phyloP scores from a whole-genome alignment of 768 basidiomycete genomes.

The Termitomyces sp. region DNA sequence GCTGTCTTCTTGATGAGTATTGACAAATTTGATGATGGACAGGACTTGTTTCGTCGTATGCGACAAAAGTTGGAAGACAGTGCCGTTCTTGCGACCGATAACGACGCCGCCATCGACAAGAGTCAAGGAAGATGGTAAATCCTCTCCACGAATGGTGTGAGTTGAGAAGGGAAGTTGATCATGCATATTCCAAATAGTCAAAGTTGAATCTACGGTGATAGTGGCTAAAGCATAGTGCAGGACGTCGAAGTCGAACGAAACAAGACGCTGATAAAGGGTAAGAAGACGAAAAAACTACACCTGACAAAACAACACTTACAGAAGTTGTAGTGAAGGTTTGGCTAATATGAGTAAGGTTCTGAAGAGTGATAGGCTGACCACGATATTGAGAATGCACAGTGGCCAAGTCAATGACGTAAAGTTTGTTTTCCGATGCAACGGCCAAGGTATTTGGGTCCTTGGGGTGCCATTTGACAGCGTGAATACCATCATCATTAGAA shows the following conservation, averaged over 20 bases:
- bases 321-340: constrained; percentile 66
- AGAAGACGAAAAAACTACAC: not conserved
- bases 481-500: constrained; percentile 51
- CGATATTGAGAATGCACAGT: constrained; percentile 50
- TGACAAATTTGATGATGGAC: constrained; percentile 77
- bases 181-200: constrained; percentile 79
- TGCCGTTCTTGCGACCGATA: constrained; percentile 79
- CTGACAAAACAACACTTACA: constrained; percentile 36
- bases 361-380: constrained; percentile 62
- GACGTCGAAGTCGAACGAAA: constrained; percentile 84
- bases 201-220: constrained; percentile 76
- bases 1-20: constrained; percentile 60
- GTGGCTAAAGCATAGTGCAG: constrained; percentile 73
- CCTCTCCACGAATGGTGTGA: constrained; percentile 74
- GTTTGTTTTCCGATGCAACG: constrained; percentile 72
- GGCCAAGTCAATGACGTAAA: constrained; percentile 71
- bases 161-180: constrained; percentile 73
- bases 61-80: constrained; percentile 79
- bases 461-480: constrained; percentile 87
- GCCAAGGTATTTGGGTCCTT: constrained; percentile 76
- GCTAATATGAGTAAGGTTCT: constrained; percentile 63
- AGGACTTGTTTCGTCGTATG: constrained; percentile 65
- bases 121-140: constrained; percentile 75
- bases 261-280: constrained; percentile 47
- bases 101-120: constrained; percentile 86